phyloP scores from a whole-genome alignment of 2,329 filamentous ascomycete genomes.

The Ophiostoma piceae region DNA sequence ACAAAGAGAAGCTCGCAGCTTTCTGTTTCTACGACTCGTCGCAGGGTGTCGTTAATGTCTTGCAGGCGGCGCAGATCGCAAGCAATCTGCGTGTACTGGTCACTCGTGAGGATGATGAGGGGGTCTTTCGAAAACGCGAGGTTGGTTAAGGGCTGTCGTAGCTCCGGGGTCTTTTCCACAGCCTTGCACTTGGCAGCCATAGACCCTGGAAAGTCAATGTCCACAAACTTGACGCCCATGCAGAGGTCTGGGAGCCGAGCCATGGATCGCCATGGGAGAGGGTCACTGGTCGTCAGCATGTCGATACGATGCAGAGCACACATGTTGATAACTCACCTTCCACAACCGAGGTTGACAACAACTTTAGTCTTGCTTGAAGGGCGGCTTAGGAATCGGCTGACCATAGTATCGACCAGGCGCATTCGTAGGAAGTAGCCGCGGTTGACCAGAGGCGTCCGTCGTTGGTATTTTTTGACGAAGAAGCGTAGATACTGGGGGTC shows the following conservation, averaged over 20 bases:
- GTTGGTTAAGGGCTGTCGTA: conserved; percentile 49
- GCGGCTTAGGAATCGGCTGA: conserved; percentile 63
- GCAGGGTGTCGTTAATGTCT: conserved; percentile 55
- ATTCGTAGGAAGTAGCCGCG: conserved; percentile 83
- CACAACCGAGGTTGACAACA: conserved; percentile 80
- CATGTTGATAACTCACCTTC: conserved; percentile 60
- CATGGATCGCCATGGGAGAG: conserved; percentile 78
- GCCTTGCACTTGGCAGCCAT: conserved; percentile 68
- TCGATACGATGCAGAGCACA: neutral
- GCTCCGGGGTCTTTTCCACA: conserved; percentile 58
- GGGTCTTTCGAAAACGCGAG: conserved; percentile 39
- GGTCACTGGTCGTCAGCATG: conserved; percentile 55
- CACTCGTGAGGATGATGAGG: conserved; percentile 56
- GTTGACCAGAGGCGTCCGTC: conserved; percentile 83
- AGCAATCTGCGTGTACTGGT: conserved; percentile 70
- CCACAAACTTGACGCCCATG: conserved; percentile 62
- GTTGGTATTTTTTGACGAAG: conserved; percentile 78
- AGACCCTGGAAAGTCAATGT: conserved; percentile 79
- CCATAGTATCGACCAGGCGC: conserved; percentile 70
- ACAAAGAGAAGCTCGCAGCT: conserved; percentile 67
- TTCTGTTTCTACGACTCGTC: conserved; percentile 51
- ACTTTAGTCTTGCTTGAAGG: conserved; percentile 57
- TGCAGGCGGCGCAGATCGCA: conserved; percentile 70
- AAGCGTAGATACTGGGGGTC: conserved; percentile 81
- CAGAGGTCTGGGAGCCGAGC: conserved; percentile 58